A percentile compares a stretch with the other conserved stretches of the same genome.
Conservation (phyloP, 495 filamentous ascomycete species). For the Ascodesmis nigricans region DNA sequence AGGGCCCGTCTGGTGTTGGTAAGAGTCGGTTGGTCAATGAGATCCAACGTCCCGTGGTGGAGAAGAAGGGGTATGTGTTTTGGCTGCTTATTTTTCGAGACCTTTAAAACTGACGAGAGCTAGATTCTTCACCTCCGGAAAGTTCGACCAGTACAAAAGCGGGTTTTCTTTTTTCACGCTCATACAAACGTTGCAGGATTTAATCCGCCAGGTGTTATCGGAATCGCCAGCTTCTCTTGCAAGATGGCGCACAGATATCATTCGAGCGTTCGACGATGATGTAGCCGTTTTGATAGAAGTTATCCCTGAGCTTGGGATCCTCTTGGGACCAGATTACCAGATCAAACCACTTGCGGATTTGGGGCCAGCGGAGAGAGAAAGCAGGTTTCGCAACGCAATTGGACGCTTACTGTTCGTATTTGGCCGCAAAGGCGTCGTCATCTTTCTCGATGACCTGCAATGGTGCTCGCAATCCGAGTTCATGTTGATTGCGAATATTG, state of each 20-base stretch:
- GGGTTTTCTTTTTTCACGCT: conserved; percentile 20
- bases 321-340: conserved; percentile 17
- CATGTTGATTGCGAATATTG: conserved; percentile 19
- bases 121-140: conserved; percentile 16
- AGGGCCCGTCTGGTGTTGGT: conserved; percentile 17
- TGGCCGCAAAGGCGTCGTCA: conserved; percentile 17
- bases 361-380: conserved; percentile 19
- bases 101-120: background rate
- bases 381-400: conserved; percentile 18
- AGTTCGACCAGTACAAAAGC: conserved; percentile 21
- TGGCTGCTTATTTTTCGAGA: background rate
- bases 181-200: conserved; percentile 20
- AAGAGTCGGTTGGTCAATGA: conserved; percentile 21
- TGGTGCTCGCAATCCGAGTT: conserved; percentile 20
- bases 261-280: conserved; percentile 20
- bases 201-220: conserved; percentile 21
- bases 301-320: conserved; percentile 19
- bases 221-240: conserved; percentile 16
- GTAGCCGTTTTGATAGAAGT: conserved; percentile 19
- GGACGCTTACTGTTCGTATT: conserved; percentile 18
- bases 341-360: conserved; percentile 18
- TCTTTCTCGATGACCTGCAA: conserved; percentile 21
- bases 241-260: conserved; percentile 20
- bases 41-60: conserved; percentile 20
- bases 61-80: conserved; percentile 18